phyloP scores from a whole-genome alignment of 257 asterid genomes.

The Sherardia arvensis region DNA sequence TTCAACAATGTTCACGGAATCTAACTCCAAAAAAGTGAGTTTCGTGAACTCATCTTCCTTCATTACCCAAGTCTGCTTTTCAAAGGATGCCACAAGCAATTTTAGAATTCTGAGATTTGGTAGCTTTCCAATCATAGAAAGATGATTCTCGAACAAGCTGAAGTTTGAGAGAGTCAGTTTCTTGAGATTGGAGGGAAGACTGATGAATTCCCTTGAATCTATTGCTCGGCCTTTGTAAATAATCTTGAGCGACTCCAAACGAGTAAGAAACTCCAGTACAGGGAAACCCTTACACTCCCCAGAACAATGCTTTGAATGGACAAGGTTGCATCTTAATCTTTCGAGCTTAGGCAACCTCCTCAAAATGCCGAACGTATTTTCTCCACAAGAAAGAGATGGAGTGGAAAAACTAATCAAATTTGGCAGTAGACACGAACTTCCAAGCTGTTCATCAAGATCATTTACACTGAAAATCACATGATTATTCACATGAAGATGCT shows the following conservation, averaged over 20 bases:
- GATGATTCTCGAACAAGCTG: not conserved
- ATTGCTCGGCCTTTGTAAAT: not conserved
- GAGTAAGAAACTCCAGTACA: not conserved
- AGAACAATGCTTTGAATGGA: not conserved
- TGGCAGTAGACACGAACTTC: not conserved
- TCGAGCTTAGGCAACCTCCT: not conserved
- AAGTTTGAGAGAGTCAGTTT: constrained; percentile 1
- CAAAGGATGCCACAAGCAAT: constrained; percentile 1
- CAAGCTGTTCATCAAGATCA: not conserved
- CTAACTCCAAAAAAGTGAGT: constrained; percentile 2
- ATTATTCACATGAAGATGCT: constrained; percentile 1
- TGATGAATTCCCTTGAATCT: not conserved
- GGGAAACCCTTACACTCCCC: not conserved
- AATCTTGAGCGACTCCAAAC: constrained; percentile 2
- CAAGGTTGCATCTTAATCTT: not conserved
- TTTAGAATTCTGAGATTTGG: not conserved
- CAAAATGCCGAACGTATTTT: not conserved
- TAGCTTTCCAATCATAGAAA: not conserved
- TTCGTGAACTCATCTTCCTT: not conserved
- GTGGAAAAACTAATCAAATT: not conserved
- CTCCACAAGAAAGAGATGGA: not conserved
- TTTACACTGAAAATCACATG: not conserved
- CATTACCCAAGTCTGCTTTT: not conserved
- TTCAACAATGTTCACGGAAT: not conserved
- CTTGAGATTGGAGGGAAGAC: not conserved